Evolutionary conservation across 495 filamentous ascomycete genomes (phyloP), one percentile per base, ranked within the genome.

Genomic region (Evernia prunastri): DNA sequence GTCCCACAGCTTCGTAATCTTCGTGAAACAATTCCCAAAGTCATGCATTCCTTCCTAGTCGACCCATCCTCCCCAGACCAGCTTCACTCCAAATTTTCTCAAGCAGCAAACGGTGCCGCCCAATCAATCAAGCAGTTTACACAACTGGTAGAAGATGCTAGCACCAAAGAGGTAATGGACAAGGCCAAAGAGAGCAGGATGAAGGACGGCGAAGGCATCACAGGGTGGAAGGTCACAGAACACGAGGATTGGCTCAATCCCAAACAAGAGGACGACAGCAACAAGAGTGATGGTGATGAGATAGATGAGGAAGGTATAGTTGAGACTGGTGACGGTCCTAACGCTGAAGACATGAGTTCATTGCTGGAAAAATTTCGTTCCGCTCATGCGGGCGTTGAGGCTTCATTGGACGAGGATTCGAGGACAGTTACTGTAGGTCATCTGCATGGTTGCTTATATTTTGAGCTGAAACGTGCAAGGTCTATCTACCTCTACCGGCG

Each of bases 221-320:
- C 29, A 15, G 47, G 53, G 45, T 73, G 71, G 71, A 59, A 42
- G 57, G 71, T 72, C 17, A 66, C 67, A 18, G 71, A 71, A 29
- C 68, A 73, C 63, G 57, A 58, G 33, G 64, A 73, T 47, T 72
- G 70, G 70, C 61, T 69, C 40, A 63, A 72, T 29, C 39, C 59
- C 25, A 60, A 33, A 18, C 40, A 63, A 8, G 60, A 36, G 11
- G 63, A 63, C 31, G 57, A 18, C 36, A 40, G n/a, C n/a, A n/a
- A n/a, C n/a, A n/a, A n/a, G n/a, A n/a, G 25, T 8, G 56, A 64
- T 33, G 40, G 43, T 25, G 18, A 40, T 1, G 36, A 45, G 10
- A 56, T 31, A 18, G 51, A 63, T 0, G 57, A 25, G 7, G 56
- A 67, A 31, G 56, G 51, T 31, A 33, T 23, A 9, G 45, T 39